A percentile compares a stretch with the other conserved stretches of the same genome.
phyloP scores from a whole-genome alignment of 2,329 filamentous ascomycete genomes.

The Calonectria pseudoturangicola region DNA sequence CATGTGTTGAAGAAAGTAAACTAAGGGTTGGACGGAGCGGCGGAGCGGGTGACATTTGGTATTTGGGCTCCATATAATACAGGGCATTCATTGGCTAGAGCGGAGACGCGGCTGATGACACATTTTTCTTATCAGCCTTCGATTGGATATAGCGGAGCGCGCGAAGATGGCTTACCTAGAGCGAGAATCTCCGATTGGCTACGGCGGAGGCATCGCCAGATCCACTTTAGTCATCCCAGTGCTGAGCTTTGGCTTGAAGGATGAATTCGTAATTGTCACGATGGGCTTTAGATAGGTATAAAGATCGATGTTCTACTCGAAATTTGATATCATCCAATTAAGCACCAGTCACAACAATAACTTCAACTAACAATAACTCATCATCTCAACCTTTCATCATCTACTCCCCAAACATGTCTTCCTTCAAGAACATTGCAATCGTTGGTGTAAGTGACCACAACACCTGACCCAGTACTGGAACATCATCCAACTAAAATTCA shows the following conservation, averaged over 20 bases:
- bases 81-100: neutral
- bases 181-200: conserved; percentile 33
- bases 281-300: neutral
- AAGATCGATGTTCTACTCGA: neutral
- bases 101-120: neutral
- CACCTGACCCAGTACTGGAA: neutral
- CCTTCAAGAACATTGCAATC: conserved; percentile 30
- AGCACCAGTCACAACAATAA: neutral
- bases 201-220: conserved; percentile 30
- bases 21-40: conserved; percentile 7
- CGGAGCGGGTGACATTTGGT: conserved; percentile 8
- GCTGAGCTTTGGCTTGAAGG: neutral
- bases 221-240: conserved; percentile 1
- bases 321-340: neutral
- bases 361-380: neutral
- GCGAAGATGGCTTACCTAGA: neutral
- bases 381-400: neutral
- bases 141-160: conserved; percentile 25
- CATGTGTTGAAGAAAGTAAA: neutral
- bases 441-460: conserved; percentile 27
- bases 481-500: neutral
- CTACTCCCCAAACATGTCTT: conserved; percentile 8
- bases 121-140: neutral
- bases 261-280: neutral
- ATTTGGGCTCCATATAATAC: neutral